phyloP scores from a whole-genome alignment of 1,284 basidiomycete genomes.

The Tilletia indica region DNA sequence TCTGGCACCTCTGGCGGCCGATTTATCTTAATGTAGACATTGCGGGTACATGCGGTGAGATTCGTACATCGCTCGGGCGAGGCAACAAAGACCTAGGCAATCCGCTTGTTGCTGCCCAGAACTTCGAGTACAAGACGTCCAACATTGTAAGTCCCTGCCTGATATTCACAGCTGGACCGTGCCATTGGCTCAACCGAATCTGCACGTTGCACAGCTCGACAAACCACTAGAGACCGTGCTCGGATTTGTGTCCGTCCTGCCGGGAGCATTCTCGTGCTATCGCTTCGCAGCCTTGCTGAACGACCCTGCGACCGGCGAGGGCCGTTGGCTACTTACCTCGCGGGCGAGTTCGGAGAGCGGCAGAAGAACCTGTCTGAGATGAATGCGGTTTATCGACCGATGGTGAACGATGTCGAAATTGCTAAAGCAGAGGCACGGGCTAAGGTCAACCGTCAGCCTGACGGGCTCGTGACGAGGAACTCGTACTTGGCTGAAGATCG shows the following conservation, averaged over 20 bases:
- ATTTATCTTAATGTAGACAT: constrained; percentile 12
- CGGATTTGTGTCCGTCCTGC: constrained; percentile 22
- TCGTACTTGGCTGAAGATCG: constrained; percentile 13
- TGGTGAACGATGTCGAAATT: constrained; percentile 14
- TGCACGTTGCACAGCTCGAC: constrained; percentile 5
- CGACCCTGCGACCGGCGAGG: constrained; percentile 20
- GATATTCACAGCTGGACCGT: not conserved
- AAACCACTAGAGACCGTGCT: constrained; percentile 20
- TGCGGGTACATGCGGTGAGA: constrained; percentile 20
- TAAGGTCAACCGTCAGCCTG: constrained; percentile 7
- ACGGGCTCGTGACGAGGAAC: constrained; percentile 1
- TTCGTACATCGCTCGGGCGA: not conserved
- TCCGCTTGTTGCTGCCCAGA: constrained; percentile 20
- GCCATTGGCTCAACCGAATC: not conserved
- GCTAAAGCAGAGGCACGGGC: not conserved
- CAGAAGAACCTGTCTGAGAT: constrained; percentile 18
- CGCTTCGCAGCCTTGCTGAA: constrained; percentile 20
- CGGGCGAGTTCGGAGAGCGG: constrained; percentile 20
- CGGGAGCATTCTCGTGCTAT: constrained; percentile 22
- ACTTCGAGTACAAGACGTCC: constrained; percentile 22
- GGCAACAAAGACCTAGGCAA: constrained; percentile 16
- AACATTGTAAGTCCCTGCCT: constrained; percentile 3
- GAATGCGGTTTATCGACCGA: not conserved
- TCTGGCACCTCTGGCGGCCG: constrained; percentile 22
- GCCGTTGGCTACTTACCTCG: constrained; percentile 16